phyloP scores from a whole-genome alignment of 23 red algal species.

The Gracilariopsis chorda region DNA sequence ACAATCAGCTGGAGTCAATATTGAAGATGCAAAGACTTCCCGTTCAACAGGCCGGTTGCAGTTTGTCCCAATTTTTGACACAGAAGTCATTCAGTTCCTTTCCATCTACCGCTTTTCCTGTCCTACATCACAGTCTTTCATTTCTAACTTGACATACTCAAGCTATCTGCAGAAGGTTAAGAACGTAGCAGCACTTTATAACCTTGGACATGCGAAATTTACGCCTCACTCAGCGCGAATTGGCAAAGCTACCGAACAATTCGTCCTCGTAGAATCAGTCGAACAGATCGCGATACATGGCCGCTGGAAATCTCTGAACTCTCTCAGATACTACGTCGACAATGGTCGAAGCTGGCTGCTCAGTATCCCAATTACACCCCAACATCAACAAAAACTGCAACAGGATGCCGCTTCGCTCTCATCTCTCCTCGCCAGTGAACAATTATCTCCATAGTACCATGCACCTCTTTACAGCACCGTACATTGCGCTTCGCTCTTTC shows the following conservation, averaged over 20 bases:
- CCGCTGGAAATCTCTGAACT: constrained; percentile 13
- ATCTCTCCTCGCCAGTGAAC: neutral
- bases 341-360: neutral
- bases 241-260: neutral
- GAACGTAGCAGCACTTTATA: no score
- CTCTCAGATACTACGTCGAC: neutral
- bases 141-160: no score
- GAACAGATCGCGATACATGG: neutral
- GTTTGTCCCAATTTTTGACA: neutral
- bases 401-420: neutral
- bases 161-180: no score
- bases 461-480: no score
- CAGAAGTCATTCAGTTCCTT: neutral
- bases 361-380: neutral
- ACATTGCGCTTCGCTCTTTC: no score
- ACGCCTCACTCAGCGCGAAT: neutral
- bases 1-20: neutral
- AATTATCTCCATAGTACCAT: no score
- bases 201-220: neutral
- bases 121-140: no score
- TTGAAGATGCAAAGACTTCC: neutral
- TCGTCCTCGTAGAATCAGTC: neutral
- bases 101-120: no score
- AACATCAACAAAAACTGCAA: neutral
- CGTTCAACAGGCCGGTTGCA: neutral